Base-by-base conservation (phyloP, 345 rosid genomes). In the Salix dunnii region DNA sequence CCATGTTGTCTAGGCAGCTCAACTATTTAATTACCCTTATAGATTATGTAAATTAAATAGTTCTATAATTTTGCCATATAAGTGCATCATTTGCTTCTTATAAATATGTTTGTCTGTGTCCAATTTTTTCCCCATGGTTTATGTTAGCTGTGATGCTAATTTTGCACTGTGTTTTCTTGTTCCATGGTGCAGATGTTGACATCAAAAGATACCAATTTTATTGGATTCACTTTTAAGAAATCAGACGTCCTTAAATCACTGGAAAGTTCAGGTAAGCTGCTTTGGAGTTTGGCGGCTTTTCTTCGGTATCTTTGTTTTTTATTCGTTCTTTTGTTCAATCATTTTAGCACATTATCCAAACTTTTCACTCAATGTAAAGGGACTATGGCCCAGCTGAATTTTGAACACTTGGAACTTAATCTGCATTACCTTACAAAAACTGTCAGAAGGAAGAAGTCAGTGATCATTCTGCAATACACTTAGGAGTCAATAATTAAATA, bases 211-310 rank as follows among this genome's bases (percentile, higher is more conserved):
- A 87, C 83, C 75, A 91, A 93, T 77, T 96, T 96, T 90, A 91
- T 96, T 25, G 99, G 99, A 83, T 93, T 89, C 80, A 96, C 99
- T 63, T 96, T 82, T 82, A 92, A 88, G 84, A 93, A 96, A 82
- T 93, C 98, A 55, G 98, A 93, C 74, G 84, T 88, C 74, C 85
- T 86, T 63, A 93, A 87, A 80, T 88, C 99, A 36, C 79, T 96
- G 68, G 91, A 90, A 75, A 90, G 76, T 85, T 84, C 97, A 87
- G 97, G 99, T 96, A 86, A 28, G 76, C 71, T 74, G 71, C 72
- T 69, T 73, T 30, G 13, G 7, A 55, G 58, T 75, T 76, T 28
- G 27, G 14, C 63, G 11, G 63, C 30, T 77, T 74, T 40, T 25
- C 31, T 76, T 42, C 35, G 31, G 12, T 6, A 25, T 16, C 70